These are phyloP conservation scores for Hyaloscypha variabilis DNA, from an alignment of 495 filamentous ascomycete genomes.

Conservation along the genomic window DNA sequence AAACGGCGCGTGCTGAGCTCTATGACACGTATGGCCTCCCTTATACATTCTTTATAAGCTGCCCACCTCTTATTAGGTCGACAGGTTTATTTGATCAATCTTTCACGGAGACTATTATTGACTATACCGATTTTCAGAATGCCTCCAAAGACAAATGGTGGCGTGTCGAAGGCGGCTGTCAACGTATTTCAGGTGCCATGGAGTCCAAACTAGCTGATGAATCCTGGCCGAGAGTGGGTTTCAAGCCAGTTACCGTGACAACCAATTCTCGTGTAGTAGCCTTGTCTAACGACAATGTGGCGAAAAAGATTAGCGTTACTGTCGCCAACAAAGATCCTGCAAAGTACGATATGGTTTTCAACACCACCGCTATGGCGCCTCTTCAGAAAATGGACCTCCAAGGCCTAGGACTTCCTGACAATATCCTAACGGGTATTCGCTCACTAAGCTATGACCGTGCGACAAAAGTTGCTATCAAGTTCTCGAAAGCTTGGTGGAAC, in stretches of 20 bases:
- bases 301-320: conserved; percentile 6
- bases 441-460: conserved; percentile 1
- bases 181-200: conserved; percentile 2
- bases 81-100: conserved; percentile 8
- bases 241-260: neutral
- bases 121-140: conserved; percentile 8
- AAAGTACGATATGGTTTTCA: conserved; percentile 7
- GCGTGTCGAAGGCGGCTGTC: neutral
- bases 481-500: conserved; percentile 2
- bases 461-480: conserved; percentile 15
- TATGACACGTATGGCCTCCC: conserved; percentile 2
- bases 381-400: conserved; percentile 3
- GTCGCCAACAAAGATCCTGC: neutral
- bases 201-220: no score
- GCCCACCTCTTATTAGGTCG: neutral
- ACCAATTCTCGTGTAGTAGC: conserved; percentile 1
- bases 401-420: neutral
- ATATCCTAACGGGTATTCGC: neutral
- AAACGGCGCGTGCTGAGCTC: neutral
- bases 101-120: conserved; percentile 14
- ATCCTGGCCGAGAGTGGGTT: neutral
- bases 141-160: neutral
- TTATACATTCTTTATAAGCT: neutral
- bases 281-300: neutral
- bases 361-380: conserved; percentile 5